Conservation (phyloP, 2,329 filamentous ascomycete genomes). For the Dryadomyces sulphureus region DNA sequence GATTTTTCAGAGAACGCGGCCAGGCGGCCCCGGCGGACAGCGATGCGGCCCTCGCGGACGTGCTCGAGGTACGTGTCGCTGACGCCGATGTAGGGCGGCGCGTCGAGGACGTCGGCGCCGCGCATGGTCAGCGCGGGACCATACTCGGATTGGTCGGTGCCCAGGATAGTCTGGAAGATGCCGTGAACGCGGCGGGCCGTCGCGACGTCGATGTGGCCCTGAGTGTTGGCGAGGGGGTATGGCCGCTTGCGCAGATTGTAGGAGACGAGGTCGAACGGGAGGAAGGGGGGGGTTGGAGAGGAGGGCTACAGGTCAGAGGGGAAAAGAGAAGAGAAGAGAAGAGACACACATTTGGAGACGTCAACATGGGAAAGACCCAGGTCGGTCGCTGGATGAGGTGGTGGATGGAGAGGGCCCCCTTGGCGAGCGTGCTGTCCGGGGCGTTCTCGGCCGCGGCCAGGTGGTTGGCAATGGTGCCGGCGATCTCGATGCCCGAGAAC, state of each 20-base stretch:
- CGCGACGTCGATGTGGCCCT: constrained; percentile 48
- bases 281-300: constrained; percentile 40
- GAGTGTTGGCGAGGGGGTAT: constrained; percentile 41
- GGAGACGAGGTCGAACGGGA: constrained; percentile 58
- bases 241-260: constrained; percentile 55
- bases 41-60: constrained; percentile 49
- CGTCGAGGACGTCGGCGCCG: constrained; percentile 24
- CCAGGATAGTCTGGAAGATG: constrained; percentile 31
- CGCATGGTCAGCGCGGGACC: constrained; percentile 26
- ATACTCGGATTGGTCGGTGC: constrained; percentile 38
- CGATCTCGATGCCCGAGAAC: constrained; percentile 70
- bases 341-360: constrained; percentile 29
- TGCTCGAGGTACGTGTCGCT: constrained; percentile 62
- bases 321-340: background rate
- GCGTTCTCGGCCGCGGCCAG: constrained; percentile 28
- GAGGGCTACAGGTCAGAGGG: constrained; percentile 20
- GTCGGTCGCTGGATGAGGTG: constrained; percentile 56
- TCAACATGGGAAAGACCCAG: constrained; percentile 54
- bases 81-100: constrained; percentile 53
- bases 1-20: constrained; percentile 20
- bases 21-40: constrained; percentile 32
- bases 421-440: too few relatives aligned
- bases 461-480: constrained; percentile 55
- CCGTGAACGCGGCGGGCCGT: constrained; percentile 38
- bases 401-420: constrained; percentile 38